These are phyloP conservation scores for Amyloporia xantha DNA, from an alignment of 768 basidiomycete species.

Conservation along the genomic window DNA sequence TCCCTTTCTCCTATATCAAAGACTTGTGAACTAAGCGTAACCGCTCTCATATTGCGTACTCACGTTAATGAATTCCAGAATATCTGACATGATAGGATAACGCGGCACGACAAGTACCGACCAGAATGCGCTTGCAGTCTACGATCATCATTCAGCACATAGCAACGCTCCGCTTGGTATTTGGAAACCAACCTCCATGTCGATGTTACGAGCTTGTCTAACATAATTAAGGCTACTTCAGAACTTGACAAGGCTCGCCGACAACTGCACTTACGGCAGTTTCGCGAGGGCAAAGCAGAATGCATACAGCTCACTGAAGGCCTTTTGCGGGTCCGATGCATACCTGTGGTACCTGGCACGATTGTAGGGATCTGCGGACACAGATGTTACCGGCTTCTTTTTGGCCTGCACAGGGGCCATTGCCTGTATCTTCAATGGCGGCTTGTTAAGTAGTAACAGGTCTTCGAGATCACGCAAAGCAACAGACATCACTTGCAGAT, in stretches of 20 bases:
- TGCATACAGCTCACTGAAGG: slow-evolving; percentile 60
- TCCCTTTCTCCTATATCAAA: slow-evolving; percentile 34
- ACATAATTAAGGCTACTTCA: background rate
- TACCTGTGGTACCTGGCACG: slow-evolving; percentile 43
- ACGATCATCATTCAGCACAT: background rate
- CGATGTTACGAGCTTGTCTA: slow-evolving; percentile 69
- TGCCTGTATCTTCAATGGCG: slow-evolving; percentile 23
- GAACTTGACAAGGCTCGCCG: background rate
- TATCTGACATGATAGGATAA: slow-evolving; percentile 58
- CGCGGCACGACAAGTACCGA: slow-evolving; percentile 63
- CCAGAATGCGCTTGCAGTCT: slow-evolving; percentile 74
- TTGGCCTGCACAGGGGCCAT: slow-evolving; percentile 23
- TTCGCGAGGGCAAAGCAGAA: slow-evolving; percentile 71
- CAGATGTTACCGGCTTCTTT: slow-evolving; percentile 31
- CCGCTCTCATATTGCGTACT: slow-evolving; percentile 18
- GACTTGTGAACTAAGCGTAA: background rate
- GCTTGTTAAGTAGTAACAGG: slow-evolving; percentile 46
- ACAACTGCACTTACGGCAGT: slow-evolving; percentile 46
- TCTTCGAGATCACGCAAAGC: slow-evolving; percentile 57
- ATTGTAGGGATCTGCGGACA: slow-evolving; percentile 48
- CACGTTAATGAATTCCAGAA: slow-evolving; percentile 63
- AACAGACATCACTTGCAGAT: slow-evolving; percentile 39
- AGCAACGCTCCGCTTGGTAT: slow-evolving; percentile 7
- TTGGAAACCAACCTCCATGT: slow-evolving; percentile 68
- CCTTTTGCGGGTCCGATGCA: slow-evolving; percentile 39